A percentile compares a stretch with the other conserved stretches of the same genome.
phyloP scores from a whole-genome alignment of 495 filamentous ascomycete genomes.

The Mytilinidion resinicola region DNA sequence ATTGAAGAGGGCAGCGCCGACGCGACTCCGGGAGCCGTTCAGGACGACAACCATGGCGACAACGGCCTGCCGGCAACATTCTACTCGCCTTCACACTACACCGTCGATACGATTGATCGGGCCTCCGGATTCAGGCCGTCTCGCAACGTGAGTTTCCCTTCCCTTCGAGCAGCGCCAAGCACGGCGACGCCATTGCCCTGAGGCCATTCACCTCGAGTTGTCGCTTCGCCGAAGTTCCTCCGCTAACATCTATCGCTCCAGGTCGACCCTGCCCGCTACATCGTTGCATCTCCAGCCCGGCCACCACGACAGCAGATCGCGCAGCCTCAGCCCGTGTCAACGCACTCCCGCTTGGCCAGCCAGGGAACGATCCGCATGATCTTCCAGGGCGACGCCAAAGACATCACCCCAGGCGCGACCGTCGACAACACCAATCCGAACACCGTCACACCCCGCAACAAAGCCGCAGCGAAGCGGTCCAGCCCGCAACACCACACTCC shows the following conservation, averaged over 20 bases:
- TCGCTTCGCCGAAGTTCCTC: not conserved
- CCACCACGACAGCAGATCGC: no score
- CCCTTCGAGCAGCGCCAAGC: no score
- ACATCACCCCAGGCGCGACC: not conserved
- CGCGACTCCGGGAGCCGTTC: no score
- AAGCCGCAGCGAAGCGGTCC: no score
- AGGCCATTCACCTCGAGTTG: no score
- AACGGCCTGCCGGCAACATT: constrained; percentile 6
- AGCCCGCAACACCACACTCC: no score
- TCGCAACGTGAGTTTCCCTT: constrained; percentile 8
- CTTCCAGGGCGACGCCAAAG: not conserved
- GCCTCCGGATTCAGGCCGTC: not conserved
- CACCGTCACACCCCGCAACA: no score
- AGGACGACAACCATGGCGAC: no score
- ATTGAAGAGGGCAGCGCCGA: no score
- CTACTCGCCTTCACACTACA: constrained; percentile 16
- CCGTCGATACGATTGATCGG: not conserved
- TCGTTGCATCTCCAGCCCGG: not conserved
- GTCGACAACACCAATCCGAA: no score
- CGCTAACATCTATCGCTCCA: not conserved
- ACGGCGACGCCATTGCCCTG: no score
- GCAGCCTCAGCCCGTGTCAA: no score
- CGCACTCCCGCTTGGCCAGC: not conserved
- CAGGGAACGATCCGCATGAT: not conserved
- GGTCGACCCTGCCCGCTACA: constrained; percentile 9